Percentiles rank a stretch among this genome's conserved stretches.
Evolutionary conservation across 2,329 filamentous ascomycete genomes (phyloP).

Genomic region (Chaetomium olivaceum): DNA sequence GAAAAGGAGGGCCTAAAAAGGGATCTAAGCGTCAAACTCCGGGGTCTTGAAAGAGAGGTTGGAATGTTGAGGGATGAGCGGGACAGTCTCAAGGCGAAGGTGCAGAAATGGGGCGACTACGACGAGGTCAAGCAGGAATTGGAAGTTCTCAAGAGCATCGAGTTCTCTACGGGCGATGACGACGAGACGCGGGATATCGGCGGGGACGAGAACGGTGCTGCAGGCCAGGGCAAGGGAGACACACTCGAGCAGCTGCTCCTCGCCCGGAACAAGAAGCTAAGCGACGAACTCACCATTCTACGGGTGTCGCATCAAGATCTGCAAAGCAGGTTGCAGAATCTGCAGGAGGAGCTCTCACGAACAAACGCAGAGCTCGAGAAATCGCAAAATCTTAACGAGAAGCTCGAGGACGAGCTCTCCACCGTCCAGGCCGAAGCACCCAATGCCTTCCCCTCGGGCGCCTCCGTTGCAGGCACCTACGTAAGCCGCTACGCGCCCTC

Average conservation of each 20-base stretch:
- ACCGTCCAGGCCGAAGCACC: conserved; percentile 82
- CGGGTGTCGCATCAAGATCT: conserved; percentile 93
- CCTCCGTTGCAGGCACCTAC: conserved; percentile 91
- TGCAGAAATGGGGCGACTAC: conserved; percentile 90
- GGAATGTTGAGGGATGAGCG: conserved; percentile 75
- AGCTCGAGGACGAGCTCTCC: conserved; percentile 87
- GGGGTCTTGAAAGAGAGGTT: conserved; percentile 77
- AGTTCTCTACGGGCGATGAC: conserved; percentile 89
- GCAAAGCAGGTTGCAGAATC: conserved; percentile 72
- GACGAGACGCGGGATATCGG: conserved; percentile 52
- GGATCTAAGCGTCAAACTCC: conserved; percentile 71
- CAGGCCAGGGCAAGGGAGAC: conserved; percentile 66
- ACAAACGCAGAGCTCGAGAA: conserved; percentile 86
- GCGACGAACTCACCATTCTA: conserved; percentile 88
- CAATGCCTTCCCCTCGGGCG: conserved; percentile 82
- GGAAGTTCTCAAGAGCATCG: conserved; percentile 95
- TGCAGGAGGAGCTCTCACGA: conserved; percentile 80
- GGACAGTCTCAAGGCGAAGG: conserved; percentile 74
- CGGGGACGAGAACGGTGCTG: conserved; percentile 50
- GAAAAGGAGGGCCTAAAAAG: conserved; percentile 82
- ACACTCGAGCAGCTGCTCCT: conserved; percentile 88
- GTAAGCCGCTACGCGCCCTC: conserved; percentile 73
- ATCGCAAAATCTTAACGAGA: conserved; percentile 79
- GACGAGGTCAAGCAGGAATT: conserved; percentile 95
- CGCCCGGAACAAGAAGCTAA: conserved; percentile 92